Percentiles rank a stretch among this genome's conserved stretches.
These are phyloP conservation scores for Parietichytrium sp. DNA, from an alignment of 108 stramenopile species.

Conservation along the genomic window DNA sequence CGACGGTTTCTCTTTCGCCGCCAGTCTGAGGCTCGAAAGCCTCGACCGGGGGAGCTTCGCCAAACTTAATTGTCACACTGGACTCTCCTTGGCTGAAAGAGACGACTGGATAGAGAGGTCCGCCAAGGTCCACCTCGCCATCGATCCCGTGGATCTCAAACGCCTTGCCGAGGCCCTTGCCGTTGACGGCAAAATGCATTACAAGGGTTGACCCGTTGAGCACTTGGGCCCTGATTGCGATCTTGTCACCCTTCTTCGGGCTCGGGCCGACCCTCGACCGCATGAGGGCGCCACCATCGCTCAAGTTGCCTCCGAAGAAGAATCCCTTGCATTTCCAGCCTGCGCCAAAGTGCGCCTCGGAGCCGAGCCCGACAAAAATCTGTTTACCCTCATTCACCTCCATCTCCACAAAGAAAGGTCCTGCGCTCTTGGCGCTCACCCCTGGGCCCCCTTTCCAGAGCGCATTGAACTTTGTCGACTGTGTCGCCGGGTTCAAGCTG, in stretches of 20 bases:
- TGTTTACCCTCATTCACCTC: background rate
- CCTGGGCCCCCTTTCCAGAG: slow-evolving; percentile 30
- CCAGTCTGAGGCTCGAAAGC: background rate
- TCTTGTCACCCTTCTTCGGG: slow-evolving; percentile 18
- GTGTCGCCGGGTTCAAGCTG: too few relatives aligned
- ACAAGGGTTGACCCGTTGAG: background rate
- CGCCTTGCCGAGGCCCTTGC: slow-evolving; percentile 33
- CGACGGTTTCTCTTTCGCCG: background rate
- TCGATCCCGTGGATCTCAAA: background rate
- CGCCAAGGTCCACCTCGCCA: background rate
- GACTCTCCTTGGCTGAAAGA: background rate
- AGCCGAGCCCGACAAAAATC: background rate
- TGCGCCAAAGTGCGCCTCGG: slow-evolving; percentile 6
- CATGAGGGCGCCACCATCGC: background rate
- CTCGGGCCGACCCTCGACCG: background rate
- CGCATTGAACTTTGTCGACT: slow-evolving; percentile 30
- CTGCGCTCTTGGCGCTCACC: background rate
- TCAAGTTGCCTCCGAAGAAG: slow-evolving; percentile 21
- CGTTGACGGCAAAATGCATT: background rate
- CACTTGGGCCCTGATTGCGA: background rate
- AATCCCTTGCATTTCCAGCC: slow-evolving; percentile 31
- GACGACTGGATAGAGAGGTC: background rate
- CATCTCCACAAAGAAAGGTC: background rate
- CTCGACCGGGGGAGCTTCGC: background rate
- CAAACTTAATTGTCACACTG: background rate